These are phyloP conservation scores for Colletotrichum shisoi DNA, from an alignment of 2,329 filamentous ascomycete genomes.

Conservation along the genomic window DNA sequence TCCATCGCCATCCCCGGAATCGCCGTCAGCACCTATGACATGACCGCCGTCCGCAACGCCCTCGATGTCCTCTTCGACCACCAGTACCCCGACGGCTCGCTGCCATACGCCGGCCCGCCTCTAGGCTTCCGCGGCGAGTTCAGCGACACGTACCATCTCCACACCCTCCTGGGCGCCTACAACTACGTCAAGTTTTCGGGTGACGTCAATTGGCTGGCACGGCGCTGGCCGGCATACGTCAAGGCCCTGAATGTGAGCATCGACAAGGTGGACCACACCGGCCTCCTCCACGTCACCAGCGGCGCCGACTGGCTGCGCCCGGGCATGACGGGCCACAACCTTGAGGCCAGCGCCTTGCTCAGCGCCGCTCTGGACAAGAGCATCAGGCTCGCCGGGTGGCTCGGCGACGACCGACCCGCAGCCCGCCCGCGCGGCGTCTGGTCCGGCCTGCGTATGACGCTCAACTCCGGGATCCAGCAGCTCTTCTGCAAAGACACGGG, in stretches of 20 bases:
- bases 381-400: slow-evolving; percentile 55
- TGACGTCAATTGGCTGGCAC: slow-evolving; percentile 53
- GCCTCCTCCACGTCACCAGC: slow-evolving; percentile 60
- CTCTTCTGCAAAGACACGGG: slow-evolving; percentile 43
- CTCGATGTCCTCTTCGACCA: slow-evolving; percentile 54
- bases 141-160: slow-evolving; percentile 66
- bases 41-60: slow-evolving; percentile 56
- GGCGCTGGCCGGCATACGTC: slow-evolving; percentile 57
- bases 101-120: slow-evolving; percentile 61
- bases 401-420: slow-evolving; percentile 47
- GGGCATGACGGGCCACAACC: slow-evolving; percentile 60
- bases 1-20: slow-evolving; percentile 50
- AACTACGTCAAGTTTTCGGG: slow-evolving; percentile 60
- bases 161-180: slow-evolving; percentile 60
- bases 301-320: slow-evolving; percentile 61
- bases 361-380: slow-evolving; percentile 60
- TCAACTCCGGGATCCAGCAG: slow-evolving; percentile 41
- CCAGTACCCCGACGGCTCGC: slow-evolving; percentile 53
- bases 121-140: slow-evolving; percentile 48
- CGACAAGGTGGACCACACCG: slow-evolving; percentile 48
- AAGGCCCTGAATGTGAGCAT: slow-evolving; percentile 48
- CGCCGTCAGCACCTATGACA: slow-evolving; percentile 39
- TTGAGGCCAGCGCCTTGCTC: slow-evolving; percentile 62
- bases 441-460: slow-evolving; percentile 32
- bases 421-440: slow-evolving; percentile 36